A percentile compares a stretch with the other conserved stretches of the same genome.
These are phyloP conservation scores for Linum usitatissimum DNA, from an alignment of 345 rosid species.

Conservation along the genomic window DNA sequence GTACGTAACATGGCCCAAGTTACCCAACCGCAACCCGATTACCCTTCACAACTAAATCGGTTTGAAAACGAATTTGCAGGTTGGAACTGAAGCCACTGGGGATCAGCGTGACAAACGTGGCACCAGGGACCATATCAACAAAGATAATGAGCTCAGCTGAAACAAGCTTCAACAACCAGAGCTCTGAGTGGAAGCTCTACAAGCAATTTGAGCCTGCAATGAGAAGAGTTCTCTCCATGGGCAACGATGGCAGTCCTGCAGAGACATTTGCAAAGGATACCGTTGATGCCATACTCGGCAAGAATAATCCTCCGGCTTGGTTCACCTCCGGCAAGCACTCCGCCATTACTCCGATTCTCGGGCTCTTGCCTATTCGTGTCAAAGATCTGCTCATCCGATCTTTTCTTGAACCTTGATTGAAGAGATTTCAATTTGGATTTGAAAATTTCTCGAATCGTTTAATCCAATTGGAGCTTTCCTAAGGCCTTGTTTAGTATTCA, in stretches of 20 bases:
- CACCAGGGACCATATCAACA: neutral
- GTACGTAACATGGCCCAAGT: no score
- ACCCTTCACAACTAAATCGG: no score
- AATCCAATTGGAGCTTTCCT: no score
- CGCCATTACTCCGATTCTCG: neutral
- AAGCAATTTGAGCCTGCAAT: neutral
- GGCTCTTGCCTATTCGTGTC: neutral
- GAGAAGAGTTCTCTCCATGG: neutral
- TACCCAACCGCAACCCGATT: no score
- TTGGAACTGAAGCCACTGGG: constrained; percentile 74
- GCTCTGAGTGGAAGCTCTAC: neutral
- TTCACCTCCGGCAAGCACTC: neutral
- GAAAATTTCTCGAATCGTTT: no score
- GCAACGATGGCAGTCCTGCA: neutral
- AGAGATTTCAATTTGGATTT: no score
- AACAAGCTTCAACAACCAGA: no score
- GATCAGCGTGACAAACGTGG: constrained; percentile 55
- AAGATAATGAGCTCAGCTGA: neutral
- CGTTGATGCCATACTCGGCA: neutral
- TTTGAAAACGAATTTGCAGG: constrained; percentile 22
- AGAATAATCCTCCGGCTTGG: neutral
- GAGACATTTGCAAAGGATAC: neutral
- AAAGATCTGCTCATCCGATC: neutral
- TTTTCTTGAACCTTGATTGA: neutral
- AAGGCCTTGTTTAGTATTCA: no score